A percentile compares a stretch with the other conserved stretches of the same genome.
These are phyloP conservation scores for Lodderomyces orthopsilosis DNA, from an alignment of 1,139 yeast genomes.

Conservation along the genomic window DNA sequence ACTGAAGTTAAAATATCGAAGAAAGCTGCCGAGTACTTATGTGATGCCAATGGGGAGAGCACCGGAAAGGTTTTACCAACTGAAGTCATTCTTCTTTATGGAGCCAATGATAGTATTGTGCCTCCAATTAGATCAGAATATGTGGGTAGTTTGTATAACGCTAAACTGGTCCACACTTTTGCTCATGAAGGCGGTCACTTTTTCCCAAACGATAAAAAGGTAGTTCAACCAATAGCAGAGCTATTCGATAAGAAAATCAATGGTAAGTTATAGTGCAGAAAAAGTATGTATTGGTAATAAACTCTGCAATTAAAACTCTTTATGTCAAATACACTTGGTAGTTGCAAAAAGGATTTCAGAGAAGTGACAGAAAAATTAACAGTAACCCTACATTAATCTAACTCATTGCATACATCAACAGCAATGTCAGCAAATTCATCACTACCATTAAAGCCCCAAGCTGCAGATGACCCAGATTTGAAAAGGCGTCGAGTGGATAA, in stretches of 20 bases:
- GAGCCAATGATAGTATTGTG: conserved; percentile 33
- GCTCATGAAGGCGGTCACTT: conserved; percentile 41
- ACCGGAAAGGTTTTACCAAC: conserved; percentile 16
- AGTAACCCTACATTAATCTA: too few relatives aligned
- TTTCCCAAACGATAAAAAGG: conserved; percentile 28
- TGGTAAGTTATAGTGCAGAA: conserved; percentile 14
- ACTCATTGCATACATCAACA: too few relatives aligned
- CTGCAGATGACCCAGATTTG: neutral
- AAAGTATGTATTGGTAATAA: neutral
- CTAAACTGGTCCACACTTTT: conserved; percentile 16
- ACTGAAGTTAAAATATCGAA: conserved; percentile 19
- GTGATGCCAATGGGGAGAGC: conserved; percentile 9
- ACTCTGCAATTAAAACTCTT: neutral
- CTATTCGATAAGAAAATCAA: conserved; percentile 19
- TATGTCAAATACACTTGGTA: neutral
- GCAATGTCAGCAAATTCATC: conserved; percentile 1
- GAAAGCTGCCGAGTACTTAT: conserved; percentile 20
- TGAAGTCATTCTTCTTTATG: conserved; percentile 28
- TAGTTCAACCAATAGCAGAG: conserved; percentile 27
- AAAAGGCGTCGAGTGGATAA: conserved; percentile 4
- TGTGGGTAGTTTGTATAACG: conserved; percentile 20
- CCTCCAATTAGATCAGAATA: conserved; percentile 31
- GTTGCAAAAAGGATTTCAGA: too few relatives aligned
- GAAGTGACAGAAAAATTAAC: neutral
- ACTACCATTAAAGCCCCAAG: neutral